Percentiles rank a stretch among this genome's conserved stretches.
These are phyloP conservation scores for Elsinoe ampelina DNA, from an alignment of 2,329 filamentous ascomycete species.

Conservation along the genomic window DNA sequence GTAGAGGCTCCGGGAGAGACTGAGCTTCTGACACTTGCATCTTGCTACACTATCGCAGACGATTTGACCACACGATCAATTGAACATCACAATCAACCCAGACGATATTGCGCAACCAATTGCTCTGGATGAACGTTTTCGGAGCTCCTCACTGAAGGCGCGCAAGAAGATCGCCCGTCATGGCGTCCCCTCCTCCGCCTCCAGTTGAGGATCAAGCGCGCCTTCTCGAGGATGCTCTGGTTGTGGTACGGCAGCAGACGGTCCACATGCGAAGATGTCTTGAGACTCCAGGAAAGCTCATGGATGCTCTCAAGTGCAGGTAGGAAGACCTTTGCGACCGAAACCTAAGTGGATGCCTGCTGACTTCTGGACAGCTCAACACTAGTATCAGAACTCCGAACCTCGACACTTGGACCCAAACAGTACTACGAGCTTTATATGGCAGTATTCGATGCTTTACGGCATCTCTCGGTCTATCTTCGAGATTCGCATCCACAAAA, in stretches of 20 bases:
- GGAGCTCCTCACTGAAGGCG: conserved; percentile 16
- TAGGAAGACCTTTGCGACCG: conserved; percentile 39
- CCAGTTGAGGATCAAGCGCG: conserved; percentile 58
- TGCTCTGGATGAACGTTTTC: conserved; percentile 10
- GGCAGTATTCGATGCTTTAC: conserved; percentile 95
- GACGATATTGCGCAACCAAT: conserved; percentile 2
- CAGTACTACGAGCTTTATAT: conserved; percentile 99
- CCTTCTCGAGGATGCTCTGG: conserved; percentile 92
- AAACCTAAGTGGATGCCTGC: conserved; percentile 17
- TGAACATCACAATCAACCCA: conserved; percentile 6
- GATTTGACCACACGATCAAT: neutral
- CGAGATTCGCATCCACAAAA: conserved; percentile 97
- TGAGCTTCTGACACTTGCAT: conserved; percentile 13
- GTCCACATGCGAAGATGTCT: conserved; percentile 95
- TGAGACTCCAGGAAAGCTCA: conserved; percentile 94
- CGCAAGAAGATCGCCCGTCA: conserved; percentile 19
- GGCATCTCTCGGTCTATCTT: conserved; percentile 90
- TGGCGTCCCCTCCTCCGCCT: conserved; percentile 37
- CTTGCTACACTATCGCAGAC: conserved; percentile 18
- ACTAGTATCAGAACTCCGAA: conserved; percentile 94
- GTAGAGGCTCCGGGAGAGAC: conserved; percentile 2
- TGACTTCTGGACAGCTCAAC: conserved; percentile 61
- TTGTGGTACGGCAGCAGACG: conserved; percentile 94
- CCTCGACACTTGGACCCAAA: conserved; percentile 93
- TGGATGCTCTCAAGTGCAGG: conserved; percentile 99